Conservation (phyloP, 2,329 filamentous ascomycete genomes). For the Orbilia oligospora region DNA sequence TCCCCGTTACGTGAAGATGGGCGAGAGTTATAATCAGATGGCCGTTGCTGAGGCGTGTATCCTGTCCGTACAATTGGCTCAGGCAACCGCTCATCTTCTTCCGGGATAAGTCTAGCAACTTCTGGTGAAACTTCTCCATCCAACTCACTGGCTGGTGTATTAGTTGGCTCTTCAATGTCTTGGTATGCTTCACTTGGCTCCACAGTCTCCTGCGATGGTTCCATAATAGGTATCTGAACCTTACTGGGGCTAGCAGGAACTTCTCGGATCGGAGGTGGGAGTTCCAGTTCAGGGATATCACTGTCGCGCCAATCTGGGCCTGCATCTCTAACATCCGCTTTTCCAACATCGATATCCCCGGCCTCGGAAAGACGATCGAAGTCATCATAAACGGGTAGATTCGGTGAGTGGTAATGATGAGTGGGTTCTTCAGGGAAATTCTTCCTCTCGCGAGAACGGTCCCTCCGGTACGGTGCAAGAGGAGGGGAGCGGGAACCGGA, state of each 20-base stretch:
- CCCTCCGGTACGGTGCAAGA: slow-evolving; percentile 23
- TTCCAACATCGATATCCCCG: slow-evolving; percentile 52
- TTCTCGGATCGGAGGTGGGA: slow-evolving; percentile 48
- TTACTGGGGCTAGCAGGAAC: slow-evolving; percentile 53
- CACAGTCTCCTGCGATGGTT: background rate
- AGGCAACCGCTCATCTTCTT: background rate
- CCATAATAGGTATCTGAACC: slow-evolving; percentile 6
- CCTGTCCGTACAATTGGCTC: slow-evolving; percentile 22
- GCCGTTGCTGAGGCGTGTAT: slow-evolving; percentile 42
- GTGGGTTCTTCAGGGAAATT: slow-evolving; percentile 28
- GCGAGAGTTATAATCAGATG: slow-evolving; percentile 34
- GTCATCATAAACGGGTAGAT: slow-evolving; percentile 39
- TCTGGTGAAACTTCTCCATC: slow-evolving; percentile 8
- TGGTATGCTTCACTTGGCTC: slow-evolving; percentile 18
- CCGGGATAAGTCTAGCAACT: background rate
- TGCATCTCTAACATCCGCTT: slow-evolving; percentile 37
- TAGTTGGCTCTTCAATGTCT: slow-evolving; percentile 22
- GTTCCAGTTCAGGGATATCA: slow-evolving; percentile 44
- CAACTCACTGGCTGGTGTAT: background rate
- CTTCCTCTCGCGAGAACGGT: slow-evolving; percentile 32
- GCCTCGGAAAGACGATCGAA: slow-evolving; percentile 49
- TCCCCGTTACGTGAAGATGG: slow-evolving; percentile 30
- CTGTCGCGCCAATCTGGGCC: slow-evolving; percentile 47
- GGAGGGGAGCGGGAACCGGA: slow-evolving; percentile 36
- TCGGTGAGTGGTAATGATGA: slow-evolving; percentile 40